These are phyloP conservation scores for Pseudohyphozyma bogoriensis DNA, from an alignment of 768 basidiomycete species.

Conservation along the genomic window DNA sequence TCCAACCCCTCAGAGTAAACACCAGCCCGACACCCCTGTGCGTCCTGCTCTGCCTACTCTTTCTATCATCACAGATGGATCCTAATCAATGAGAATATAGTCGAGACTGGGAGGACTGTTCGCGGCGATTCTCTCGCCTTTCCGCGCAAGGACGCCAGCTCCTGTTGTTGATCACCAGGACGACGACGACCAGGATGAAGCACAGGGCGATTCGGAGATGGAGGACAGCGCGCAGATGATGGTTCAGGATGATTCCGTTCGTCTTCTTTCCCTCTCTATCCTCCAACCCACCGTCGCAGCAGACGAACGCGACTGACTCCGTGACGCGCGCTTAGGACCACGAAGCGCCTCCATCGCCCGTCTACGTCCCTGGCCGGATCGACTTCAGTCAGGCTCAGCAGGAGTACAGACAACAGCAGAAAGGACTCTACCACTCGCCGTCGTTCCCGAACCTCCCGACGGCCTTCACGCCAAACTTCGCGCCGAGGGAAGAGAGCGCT, in stretches of 20 bases:
- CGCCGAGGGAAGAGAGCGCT: not conserved
- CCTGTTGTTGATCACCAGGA: not conserved
- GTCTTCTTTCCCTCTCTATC: not conserved
- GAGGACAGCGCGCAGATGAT: too few relatives aligned
- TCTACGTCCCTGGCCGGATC: not conserved
- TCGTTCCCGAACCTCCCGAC: slow-evolving; percentile 13
- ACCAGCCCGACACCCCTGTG: not conserved
- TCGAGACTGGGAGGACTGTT: not conserved
- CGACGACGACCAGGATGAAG: not conserved
- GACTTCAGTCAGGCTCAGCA: not conserved
- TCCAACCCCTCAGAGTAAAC: too few relatives aligned
- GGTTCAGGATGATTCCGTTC: too few relatives aligned
- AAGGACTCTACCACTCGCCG: too few relatives aligned
- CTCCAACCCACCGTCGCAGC: not conserved
- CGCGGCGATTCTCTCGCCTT: not conserved
- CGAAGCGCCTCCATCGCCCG: not conserved
- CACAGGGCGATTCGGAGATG: not conserved
- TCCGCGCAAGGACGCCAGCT: not conserved
- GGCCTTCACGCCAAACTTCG: slow-evolving; percentile 26
- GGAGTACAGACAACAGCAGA: too few relatives aligned
- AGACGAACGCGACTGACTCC: not conserved
- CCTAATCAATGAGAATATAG: not conserved
- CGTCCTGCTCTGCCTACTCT: not conserved
- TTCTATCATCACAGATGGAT: not conserved
- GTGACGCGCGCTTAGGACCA: not conserved